Conservation (phyloP, 805 yeast genomes). For the Candida nemodendra region DNA sequence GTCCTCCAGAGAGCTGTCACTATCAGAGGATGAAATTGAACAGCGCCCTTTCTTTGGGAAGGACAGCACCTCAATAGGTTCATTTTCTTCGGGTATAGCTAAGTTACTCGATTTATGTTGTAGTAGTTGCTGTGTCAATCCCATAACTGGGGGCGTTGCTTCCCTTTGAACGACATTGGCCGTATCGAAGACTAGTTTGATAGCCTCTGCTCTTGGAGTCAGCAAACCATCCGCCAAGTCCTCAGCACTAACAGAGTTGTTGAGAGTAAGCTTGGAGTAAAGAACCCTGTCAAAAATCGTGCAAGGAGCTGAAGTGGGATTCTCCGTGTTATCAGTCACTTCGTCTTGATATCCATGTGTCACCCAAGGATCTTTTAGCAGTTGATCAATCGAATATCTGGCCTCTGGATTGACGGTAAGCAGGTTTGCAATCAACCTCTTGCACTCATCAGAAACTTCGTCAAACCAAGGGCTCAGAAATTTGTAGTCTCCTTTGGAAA, state of each 20-base stretch:
- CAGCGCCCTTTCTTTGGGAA: constrained; percentile 2
- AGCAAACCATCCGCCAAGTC: constrained; percentile 23
- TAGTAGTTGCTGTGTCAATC: not conserved
- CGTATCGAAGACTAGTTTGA: constrained; percentile 36
- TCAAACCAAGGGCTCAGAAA: constrained; percentile 88
- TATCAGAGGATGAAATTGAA: constrained; percentile 10
- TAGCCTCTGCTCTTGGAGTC: constrained; percentile 40
- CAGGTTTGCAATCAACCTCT: constrained; percentile 62
- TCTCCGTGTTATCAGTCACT: constrained; percentile 12
- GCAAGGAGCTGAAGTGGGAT: constrained; percentile 31
- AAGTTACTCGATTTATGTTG: constrained; percentile 7
- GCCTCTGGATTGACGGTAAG: constrained; percentile 67
- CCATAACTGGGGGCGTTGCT: constrained; percentile 17
- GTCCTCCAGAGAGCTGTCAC: constrained; percentile 6
- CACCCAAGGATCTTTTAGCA: constrained; percentile 71
- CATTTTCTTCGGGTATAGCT: constrained; percentile 18
- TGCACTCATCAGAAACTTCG: constrained; percentile 70
- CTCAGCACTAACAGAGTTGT: constrained; percentile 24
- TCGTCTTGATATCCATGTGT: constrained; percentile 31
- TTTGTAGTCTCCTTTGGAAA: constrained; percentile 68
- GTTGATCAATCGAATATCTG: constrained; percentile 66
- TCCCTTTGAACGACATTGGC: constrained; percentile 32
- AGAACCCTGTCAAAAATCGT: constrained; percentile 28
- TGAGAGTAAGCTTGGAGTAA: constrained; percentile 29
- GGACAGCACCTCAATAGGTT: constrained; percentile 18